Evolutionary conservation across 345 rosid genomes (phyloP), one percentile per base, ranked within the genome.

Genomic region (Eucalyptus marginata): DNA sequence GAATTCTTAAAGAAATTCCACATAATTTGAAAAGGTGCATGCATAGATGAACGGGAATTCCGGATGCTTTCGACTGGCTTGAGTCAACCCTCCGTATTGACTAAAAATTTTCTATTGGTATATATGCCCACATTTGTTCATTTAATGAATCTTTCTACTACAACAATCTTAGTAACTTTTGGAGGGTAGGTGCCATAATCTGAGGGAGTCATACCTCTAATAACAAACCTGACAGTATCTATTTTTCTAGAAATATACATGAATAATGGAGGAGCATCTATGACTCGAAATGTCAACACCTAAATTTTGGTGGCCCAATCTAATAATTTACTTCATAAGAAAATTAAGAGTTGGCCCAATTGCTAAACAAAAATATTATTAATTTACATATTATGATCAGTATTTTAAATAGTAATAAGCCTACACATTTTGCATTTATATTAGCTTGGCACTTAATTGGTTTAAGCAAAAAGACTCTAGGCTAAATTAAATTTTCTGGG

Each of bases 151-250:
- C 66, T 59, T 25, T 27, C 14, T 3, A 2, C 66, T 59, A 59
- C n/a, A 59, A 59, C n/a, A 59, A 25, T 25, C n/a, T 59, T 27
- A 1, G n/a, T 59, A 25, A 24, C 66, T 25, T 59, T 10, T 59
- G 66, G 15, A 25, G 66, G 66, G 66, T 59, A 25, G 66, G 66
- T 59, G 66, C 66, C 66, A 59, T 25, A 25, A 59, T 59, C 25
- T 59, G 13, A 59, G n/a, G 15, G n/a, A 59, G 15, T 10, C 66
- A 11, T 59, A 13, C 14, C 66, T 59, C 66, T 25, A 25, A 59
- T 59, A 59, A 10, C 2, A 59, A 1, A 0, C 0, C 15, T 5
- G 4, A 7, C 2, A 1, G 56, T 25, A 59, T 25, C 2, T 0
- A 25, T 59, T 25, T n/a, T 59, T 59, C n/a, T 59, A 25, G n/a